A percentile compares a stretch with the other conserved stretches of the same genome.
These are phyloP conservation scores for Eragrostis nindensis DNA, from an alignment of 176 grass and related monocot species.

Conservation along the genomic window DNA sequence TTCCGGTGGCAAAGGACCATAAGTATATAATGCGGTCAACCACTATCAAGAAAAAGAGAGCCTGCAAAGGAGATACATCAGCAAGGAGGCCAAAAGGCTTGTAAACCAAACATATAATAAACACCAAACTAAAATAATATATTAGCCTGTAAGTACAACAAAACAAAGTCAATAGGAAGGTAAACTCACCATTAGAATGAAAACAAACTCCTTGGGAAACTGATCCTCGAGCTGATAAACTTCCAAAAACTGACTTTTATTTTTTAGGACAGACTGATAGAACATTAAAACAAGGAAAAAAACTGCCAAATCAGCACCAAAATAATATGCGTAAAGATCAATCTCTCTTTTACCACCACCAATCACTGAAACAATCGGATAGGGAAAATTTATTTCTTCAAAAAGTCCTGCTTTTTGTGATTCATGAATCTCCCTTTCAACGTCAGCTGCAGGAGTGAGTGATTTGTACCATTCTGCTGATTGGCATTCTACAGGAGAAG, in stretches of 20 bases:
- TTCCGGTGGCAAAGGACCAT: conserved; percentile 87
- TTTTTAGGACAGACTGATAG: conserved; percentile 95
- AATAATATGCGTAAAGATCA: conserved; percentile 93
- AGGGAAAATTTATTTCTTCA: conserved; percentile 80
- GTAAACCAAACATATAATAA: conserved; percentile 31
- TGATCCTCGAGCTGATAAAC: conserved; percentile 97
- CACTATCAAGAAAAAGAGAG: conserved; percentile 98
- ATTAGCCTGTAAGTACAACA: conserved; percentile 22
- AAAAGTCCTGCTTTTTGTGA: conserved; percentile 74
- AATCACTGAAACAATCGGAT: conserved; percentile 82
- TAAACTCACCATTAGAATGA: conserved; percentile 84
- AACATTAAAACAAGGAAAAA: conserved; percentile 95
- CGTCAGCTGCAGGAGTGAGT: conserved; percentile 82
- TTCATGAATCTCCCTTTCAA: conserved; percentile 81
- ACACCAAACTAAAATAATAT: conserved; percentile 31
- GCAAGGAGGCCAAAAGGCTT: background rate
- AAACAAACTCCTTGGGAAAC: conserved; percentile 98
- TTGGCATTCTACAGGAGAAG: conserved; percentile 74
- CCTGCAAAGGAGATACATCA: conserved; percentile 59
- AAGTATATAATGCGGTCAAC: conserved; percentile 98
- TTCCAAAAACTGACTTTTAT: conserved; percentile 89
- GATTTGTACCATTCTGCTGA: conserved; percentile 77
- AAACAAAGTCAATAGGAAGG: conserved; percentile 28
- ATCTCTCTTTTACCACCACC: conserved; percentile 96
- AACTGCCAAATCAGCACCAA: conserved; percentile 94